phyloP scores from a whole-genome alignment of 345 rosid species.

The Cardamine resedifolia region DNA sequence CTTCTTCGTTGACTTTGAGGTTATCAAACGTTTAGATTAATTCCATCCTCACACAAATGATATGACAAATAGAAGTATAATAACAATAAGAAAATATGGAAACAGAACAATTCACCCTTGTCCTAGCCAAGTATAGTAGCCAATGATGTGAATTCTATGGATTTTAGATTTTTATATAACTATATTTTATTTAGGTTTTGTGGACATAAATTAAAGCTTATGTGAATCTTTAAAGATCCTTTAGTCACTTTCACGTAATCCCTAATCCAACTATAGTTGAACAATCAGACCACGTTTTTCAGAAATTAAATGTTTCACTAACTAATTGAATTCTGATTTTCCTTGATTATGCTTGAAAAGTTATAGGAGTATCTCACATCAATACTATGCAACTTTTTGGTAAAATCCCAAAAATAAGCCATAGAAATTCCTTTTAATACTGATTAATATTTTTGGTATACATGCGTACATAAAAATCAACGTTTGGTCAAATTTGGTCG shows the following conservation, averaged over 20 bases:
- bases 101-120: too few species aligned
- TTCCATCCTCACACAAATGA: neutral
- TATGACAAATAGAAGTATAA: neutral
- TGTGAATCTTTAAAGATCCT: neutral
- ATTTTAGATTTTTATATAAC: neutral
- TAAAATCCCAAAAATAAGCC: too few species aligned
- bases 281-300: neutral
- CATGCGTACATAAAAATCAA: slow-evolving; percentile 14
- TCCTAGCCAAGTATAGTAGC: neutral
- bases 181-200: neutral
- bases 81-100: too few species aligned
- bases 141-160: neutral
- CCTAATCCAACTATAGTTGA: slow-evolving; percentile 1
- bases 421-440: too few species aligned
- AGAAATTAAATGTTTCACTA: neutral
- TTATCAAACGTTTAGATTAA: too few species aligned
- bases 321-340: neutral
- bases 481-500: slow-evolving; percentile 25
- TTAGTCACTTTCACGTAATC: slow-evolving; percentile 20
- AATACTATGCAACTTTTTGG: neutral
- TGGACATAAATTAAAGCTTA: too few species aligned
- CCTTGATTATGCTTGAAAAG: neutral
- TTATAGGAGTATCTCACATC: neutral
- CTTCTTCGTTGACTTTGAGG: neutral
- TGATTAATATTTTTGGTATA: neutral